Evolutionary conservation across 176 grass and related monocot genomes (phyloP).

Genomic region (Rhipidocladum racemiflorum): DNA sequence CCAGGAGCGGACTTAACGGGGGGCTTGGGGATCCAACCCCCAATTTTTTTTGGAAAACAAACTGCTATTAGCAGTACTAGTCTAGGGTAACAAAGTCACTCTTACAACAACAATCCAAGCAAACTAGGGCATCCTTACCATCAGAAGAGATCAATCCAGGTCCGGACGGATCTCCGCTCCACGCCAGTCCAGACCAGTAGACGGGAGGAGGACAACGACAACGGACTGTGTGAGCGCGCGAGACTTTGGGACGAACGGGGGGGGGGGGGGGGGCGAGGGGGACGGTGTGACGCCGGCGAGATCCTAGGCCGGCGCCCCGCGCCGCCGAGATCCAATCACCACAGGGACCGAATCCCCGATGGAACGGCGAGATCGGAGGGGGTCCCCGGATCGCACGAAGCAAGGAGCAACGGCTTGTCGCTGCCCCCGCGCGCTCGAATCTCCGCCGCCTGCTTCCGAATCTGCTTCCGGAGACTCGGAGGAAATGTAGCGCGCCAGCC

Average conservation of each 20-base stretch:
- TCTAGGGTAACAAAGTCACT: not conserved
- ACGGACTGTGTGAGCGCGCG: not conserved
- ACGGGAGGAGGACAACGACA: not conserved
- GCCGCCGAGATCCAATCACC: slow-evolving; percentile 33
- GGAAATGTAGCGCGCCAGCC: not conserved
- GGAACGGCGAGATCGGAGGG: not conserved
- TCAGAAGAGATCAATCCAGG: slow-evolving; percentile 25
- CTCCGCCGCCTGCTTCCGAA: not conserved
- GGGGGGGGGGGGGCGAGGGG: not conserved
- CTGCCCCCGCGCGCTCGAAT: not conserved
- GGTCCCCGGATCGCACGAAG: not conserved
- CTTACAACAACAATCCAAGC: not conserved
- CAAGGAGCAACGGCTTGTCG: not conserved
- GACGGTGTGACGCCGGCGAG: not conserved
- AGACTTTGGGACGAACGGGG: not conserved
- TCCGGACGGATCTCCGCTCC: slow-evolving; percentile 40
- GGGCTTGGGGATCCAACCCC: not conserved
- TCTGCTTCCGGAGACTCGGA: not conserved
- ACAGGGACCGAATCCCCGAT: not conserved
- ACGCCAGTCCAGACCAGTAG: slow-evolving; percentile 24
- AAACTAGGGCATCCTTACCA: slow-evolving; percentile 44
- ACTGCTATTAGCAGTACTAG: not conserved
- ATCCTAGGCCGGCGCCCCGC: no score
- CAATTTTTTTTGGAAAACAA: not conserved
- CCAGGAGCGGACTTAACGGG: not conserved